Conservation (phyloP, 2,329 filamentous ascomycete species). For the Chalaropsis thielavioides region DNA sequence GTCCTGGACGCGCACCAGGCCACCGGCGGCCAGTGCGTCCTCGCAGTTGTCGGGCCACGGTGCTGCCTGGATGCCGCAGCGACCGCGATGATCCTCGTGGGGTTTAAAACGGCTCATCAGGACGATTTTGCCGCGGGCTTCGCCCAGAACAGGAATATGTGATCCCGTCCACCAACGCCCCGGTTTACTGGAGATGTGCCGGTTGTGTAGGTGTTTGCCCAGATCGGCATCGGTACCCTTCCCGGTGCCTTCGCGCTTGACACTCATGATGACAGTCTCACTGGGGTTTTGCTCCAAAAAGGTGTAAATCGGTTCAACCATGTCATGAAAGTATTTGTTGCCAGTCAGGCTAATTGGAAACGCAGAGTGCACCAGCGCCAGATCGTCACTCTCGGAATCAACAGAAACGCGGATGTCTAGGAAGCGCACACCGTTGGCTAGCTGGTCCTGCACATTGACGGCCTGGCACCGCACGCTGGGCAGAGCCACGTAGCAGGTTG, state of each 20-base stretch:
- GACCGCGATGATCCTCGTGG: constrained; percentile 36
- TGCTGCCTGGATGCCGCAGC: constrained; percentile 45
- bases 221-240: constrained; percentile 67
- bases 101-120: constrained; percentile 68
- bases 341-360: constrained; percentile 81
- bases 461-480: constrained; percentile 91
- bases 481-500: constrained; percentile 68
- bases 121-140: constrained; percentile 68
- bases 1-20: constrained; percentile 75
- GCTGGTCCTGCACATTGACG: constrained; percentile 59
- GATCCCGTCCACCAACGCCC: constrained; percentile 67
- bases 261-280: constrained; percentile 70
- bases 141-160: constrained; percentile 61
- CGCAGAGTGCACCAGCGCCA: constrained; percentile 75
- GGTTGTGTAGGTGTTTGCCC: constrained; percentile 53
- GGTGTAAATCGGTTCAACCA: constrained; percentile 54
- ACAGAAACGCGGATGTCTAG: constrained; percentile 70
- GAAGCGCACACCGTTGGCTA: constrained; percentile 84
- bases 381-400: constrained; percentile 41
- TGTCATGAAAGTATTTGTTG: constrained; percentile 58
- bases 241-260: constrained; percentile 86
- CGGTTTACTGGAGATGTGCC: constrained; percentile 47
- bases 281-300: constrained; percentile 67
- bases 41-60: constrained; percentile 81
- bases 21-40: constrained; percentile 54